These are phyloP conservation scores for Wallacemonas sp. DNA, from an alignment of 208 protist genomes.

Conservation along the genomic window DNA sequence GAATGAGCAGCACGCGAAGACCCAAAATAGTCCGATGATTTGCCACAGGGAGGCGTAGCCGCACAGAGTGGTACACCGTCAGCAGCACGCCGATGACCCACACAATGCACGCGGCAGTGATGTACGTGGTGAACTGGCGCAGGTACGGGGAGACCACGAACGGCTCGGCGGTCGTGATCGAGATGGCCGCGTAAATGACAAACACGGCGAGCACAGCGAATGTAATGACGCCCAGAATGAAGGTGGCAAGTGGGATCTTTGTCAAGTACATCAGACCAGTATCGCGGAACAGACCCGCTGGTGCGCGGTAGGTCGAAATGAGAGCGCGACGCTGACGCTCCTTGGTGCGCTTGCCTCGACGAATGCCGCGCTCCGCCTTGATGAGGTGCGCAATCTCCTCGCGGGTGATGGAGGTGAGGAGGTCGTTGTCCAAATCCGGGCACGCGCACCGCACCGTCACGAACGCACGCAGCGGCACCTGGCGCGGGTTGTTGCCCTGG, in stretches of 20 bases:
- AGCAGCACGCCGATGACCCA: conserved; percentile 9
- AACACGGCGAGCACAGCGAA: neutral
- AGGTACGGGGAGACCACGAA: conserved; percentile 13
- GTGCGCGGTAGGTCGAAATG: conserved; percentile 31
- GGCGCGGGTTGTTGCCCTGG: conserved; percentile 71
- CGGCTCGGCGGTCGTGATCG: conserved; percentile 11
- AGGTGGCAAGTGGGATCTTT: conserved; percentile 16
- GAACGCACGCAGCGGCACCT: conserved; percentile 66
- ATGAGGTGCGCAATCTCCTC: conserved; percentile 71
- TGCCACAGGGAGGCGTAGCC: neutral
- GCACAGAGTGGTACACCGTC: conserved; percentile 1
- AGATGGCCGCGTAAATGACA: conserved; percentile 6
- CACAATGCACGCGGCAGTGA: conserved; percentile 5
- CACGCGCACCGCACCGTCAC: conserved; percentile 59
- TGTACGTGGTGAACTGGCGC: conserved; percentile 15
- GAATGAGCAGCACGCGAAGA: neutral
- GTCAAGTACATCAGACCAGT: conserved; percentile 10
- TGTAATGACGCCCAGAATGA: neutral
- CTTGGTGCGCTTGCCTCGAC: conserved; percentile 34
- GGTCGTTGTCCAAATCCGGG: conserved; percentile 52
- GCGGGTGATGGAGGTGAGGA: conserved; percentile 49
- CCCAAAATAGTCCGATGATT: neutral
- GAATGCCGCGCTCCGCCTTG: conserved; percentile 59
- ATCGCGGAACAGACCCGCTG: conserved; percentile 10
- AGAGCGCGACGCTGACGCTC: conserved; percentile 29